Conservation (phyloP, 805 yeast species). For the Cyberlindnera galapagoensis region DNA sequence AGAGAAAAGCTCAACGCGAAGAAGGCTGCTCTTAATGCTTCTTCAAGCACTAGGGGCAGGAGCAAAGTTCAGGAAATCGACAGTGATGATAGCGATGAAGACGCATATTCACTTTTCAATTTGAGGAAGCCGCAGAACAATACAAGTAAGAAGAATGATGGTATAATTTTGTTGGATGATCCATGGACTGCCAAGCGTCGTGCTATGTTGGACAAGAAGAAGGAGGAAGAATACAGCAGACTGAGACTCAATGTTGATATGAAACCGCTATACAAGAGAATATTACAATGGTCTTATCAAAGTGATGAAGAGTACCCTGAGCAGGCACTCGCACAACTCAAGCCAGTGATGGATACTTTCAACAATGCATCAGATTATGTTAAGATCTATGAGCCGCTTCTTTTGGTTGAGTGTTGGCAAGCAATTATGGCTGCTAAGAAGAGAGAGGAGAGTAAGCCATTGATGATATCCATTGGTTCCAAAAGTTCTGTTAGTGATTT, state of each 20-base stretch:
- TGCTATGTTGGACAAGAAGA: constrained; percentile 29
- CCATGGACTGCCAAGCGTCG: constrained; percentile 28
- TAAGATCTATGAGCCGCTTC: constrained; percentile 66
- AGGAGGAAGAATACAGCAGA: constrained; percentile 73
- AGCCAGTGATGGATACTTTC: constrained; percentile 49
- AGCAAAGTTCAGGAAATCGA: constrained; percentile 2
- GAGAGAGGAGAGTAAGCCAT: constrained; percentile 48
- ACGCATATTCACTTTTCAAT: constrained; percentile 25
- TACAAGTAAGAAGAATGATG: constrained; percentile 22
- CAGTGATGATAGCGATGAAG: constrained; percentile 26
- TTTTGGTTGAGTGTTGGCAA: constrained; percentile 92
- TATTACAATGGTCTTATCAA: constrained; percentile 74
- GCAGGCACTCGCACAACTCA: constrained; percentile 31
- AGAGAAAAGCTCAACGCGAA: constrained; percentile 25
- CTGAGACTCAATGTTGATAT: constrained; percentile 70
- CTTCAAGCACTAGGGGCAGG: constrained; percentile 34
- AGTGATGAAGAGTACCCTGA: constrained; percentile 51
- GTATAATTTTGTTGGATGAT: constrained; percentile 28
- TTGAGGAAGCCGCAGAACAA: constrained; percentile 24
- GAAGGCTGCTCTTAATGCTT: constrained; percentile 27
- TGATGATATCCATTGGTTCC: constrained; percentile 66
- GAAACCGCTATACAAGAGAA: constrained; percentile 61
- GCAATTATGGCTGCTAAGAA: constrained; percentile 69
- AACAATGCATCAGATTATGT: constrained; percentile 57
- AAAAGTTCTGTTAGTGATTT: constrained; percentile 81